These are phyloP conservation scores for Microsporum audouinii DNA, from an alignment of 2,329 filamentous ascomycete genomes.

Conservation along the genomic window DNA sequence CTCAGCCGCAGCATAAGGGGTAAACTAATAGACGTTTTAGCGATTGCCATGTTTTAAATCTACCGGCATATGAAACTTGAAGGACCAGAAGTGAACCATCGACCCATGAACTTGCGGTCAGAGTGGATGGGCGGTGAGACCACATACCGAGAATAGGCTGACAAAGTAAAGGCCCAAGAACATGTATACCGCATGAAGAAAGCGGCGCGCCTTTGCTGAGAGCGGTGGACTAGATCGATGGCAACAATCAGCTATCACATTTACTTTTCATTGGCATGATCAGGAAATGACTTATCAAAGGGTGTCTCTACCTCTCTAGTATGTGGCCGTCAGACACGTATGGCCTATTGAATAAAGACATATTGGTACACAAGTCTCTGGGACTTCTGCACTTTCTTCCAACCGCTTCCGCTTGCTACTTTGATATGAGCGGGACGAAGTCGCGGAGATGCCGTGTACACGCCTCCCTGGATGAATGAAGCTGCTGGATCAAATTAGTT, in stretches of 20 bases:
- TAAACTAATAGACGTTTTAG: conserved; percentile 24
- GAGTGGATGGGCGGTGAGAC: too few species aligned
- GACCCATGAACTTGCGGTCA: neutral
- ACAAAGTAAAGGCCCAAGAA: conserved; percentile 41
- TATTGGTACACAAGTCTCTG: neutral
- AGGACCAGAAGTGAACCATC: neutral
- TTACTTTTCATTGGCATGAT: neutral
- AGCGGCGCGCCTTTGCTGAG: conserved; percentile 31
- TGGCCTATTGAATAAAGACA: conserved; percentile 14
- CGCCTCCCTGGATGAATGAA: too few species aligned
- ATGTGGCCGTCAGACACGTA: conserved; percentile 34
- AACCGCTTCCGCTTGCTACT: neutral
- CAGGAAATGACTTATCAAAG: conserved; percentile 5
- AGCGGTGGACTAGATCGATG: conserved; percentile 31
- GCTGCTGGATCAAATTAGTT: neutral
- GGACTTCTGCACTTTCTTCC: neutral
- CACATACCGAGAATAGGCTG: conserved; percentile 37
- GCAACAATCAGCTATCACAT: neutral
- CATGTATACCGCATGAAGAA: conserved; percentile 34
- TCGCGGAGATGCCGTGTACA: neutral
- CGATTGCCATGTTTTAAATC: neutral
- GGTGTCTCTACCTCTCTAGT: conserved; percentile 20
- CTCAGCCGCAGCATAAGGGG: conserved; percentile 37
- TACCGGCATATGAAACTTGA: neutral
- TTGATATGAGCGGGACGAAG: neutral